These are phyloP conservation scores for Peronospora farinosa DNA, from an alignment of 352 stramenopile species.

Conservation along the genomic window DNA sequence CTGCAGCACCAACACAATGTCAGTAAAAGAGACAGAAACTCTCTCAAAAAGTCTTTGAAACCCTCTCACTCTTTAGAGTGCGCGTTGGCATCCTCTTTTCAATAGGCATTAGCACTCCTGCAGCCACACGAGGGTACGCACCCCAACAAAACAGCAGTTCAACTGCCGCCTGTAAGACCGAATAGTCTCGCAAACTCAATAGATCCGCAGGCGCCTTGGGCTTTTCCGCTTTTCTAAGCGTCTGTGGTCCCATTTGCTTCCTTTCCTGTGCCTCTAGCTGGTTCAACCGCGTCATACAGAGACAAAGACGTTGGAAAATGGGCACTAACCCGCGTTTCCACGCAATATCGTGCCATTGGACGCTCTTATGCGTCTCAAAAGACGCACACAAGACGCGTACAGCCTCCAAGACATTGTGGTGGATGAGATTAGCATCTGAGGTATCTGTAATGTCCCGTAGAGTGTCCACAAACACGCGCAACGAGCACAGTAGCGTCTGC, in stretches of 20 bases:
- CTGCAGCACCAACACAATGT: constrained; percentile 24
- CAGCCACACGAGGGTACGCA: constrained; percentile 43
- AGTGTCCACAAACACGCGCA: constrained; percentile 64
- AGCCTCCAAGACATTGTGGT: constrained; percentile 22
- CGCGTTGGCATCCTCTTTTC: constrained; percentile 66
- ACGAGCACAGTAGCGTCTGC: constrained; percentile 42
- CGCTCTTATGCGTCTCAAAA: constrained; percentile 3
- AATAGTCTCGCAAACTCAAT: constrained; percentile 81
- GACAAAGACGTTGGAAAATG: constrained; percentile 33
- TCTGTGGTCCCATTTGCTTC: constrained; percentile 5
- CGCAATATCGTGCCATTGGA: constrained; percentile 20
- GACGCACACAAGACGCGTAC: constrained; percentile 30
- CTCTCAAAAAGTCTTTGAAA: neutral
- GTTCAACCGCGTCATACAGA: constrained; percentile 46
- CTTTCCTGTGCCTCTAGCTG: constrained; percentile 28
- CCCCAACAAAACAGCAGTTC: constrained; percentile 75
- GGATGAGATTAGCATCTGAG: constrained; percentile 7
- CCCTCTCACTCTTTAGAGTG: constrained; percentile 62
- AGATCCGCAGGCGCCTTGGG: constrained; percentile 54
- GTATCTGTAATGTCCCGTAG: constrained; percentile 46
- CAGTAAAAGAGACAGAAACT: neutral
- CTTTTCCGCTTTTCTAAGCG: constrained; percentile 11
- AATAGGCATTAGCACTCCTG: constrained; percentile 48
- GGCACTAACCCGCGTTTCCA: constrained; percentile 38
- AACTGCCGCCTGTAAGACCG: constrained; percentile 66